These are phyloP conservation scores for Russula compacta DNA, from an alignment of 768 basidiomycete species.

Conservation along the genomic window DNA sequence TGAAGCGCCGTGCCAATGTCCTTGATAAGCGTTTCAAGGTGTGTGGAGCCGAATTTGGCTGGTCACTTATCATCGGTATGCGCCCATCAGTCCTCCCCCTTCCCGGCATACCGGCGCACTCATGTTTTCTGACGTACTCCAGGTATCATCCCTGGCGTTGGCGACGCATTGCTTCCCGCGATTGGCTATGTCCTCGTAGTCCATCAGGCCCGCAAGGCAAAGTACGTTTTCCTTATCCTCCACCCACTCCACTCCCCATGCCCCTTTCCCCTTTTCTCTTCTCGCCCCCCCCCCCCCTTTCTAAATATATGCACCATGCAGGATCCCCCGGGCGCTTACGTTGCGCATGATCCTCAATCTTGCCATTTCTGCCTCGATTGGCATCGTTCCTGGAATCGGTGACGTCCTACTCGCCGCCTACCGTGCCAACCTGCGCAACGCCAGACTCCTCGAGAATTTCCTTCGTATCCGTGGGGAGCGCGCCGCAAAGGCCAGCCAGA, in stretches of 20 bases:
- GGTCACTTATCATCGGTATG: constrained; percentile 65
- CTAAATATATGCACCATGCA: constrained; percentile 9
- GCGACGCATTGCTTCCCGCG: constrained; percentile 51
- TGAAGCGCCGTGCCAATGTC: constrained; percentile 71
- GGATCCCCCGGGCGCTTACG: constrained; percentile 53
- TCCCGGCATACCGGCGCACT: neutral
- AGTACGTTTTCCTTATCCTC: constrained; percentile 31
- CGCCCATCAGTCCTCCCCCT: neutral
- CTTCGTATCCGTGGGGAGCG: constrained; percentile 55
- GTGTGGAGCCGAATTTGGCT: constrained; percentile 78
- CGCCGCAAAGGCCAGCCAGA: neutral
- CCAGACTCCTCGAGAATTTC: constrained; percentile 76
- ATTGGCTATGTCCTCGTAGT: constrained; percentile 75
- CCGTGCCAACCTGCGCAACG: constrained; percentile 89
- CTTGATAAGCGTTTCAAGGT: constrained; percentile 82
- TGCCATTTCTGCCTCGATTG: constrained; percentile 53
- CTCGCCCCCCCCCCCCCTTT: neutral
- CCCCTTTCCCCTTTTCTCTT: neutral
- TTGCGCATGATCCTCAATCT: constrained; percentile 73
- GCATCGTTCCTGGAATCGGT: constrained; percentile 63
- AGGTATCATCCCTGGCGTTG: constrained; percentile 62
- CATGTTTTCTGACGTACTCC: neutral
- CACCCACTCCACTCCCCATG: neutral
- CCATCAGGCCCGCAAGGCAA: constrained; percentile 64
- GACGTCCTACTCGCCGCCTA: constrained; percentile 68